Conservation (phyloP, 2,329 filamentous ascomycete species). For the Tolypocladium ovalisporum region DNA sequence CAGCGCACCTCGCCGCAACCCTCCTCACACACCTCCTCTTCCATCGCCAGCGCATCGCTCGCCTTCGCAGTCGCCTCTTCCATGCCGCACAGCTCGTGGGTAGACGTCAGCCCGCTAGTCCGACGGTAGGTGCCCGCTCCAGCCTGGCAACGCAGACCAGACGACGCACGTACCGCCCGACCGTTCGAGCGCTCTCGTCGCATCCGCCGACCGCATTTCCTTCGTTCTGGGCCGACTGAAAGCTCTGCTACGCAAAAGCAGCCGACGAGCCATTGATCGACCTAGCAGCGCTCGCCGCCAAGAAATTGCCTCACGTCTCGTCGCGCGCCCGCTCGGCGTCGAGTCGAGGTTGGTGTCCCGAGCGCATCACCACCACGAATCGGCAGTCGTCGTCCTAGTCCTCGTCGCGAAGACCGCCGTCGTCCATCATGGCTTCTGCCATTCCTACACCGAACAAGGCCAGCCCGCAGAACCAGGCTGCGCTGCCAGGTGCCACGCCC, state of each 20-base stretch:
- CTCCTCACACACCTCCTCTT: not conserved
- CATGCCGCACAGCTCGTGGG: not conserved
- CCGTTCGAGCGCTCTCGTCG: not conserved
- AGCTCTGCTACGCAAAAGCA: not conserved
- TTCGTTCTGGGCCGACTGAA: not conserved
- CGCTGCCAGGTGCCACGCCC: conserved; percentile 25
- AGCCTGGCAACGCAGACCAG: no score
- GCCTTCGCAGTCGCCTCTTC: not conserved
- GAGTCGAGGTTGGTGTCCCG: not conserved
- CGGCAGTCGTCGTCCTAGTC: conserved; percentile 5
- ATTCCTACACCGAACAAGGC: conserved; percentile 20
- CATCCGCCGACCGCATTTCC: not conserved
- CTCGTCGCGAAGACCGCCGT: not conserved
- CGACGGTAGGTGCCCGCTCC: not conserved
- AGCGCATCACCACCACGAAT: not conserved
- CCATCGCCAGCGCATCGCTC: not conserved
- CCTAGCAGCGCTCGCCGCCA: not conserved
- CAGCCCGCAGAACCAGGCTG: conserved; percentile 15
- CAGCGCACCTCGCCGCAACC: not conserved
- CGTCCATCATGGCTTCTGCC: conserved; percentile 23
- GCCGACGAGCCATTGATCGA: not conserved
- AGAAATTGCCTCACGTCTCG: not conserved
- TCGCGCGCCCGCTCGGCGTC: not conserved
- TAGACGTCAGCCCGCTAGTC: not conserved
- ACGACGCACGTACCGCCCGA: no score